A percentile compares a stretch with the other conserved stretches of the same genome.
Conservation (phyloP, 495 filamentous ascomycete species). For the Stereocaulon alpinum region DNA sequence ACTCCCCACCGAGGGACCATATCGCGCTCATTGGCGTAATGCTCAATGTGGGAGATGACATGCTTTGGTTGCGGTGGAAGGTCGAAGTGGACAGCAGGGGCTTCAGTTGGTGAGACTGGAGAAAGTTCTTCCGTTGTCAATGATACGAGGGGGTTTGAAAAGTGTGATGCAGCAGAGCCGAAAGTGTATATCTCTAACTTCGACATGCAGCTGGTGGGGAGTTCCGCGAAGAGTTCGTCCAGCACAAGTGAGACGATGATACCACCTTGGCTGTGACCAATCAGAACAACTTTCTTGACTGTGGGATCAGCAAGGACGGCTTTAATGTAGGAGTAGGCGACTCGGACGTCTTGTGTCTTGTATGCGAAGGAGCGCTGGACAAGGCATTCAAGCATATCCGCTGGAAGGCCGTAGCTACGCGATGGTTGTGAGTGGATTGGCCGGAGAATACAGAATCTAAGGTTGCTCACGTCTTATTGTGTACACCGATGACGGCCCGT, state of each 20-base stretch:
- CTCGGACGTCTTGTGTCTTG: constrained; percentile 57
- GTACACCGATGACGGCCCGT: constrained; percentile 65
- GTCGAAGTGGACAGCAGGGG: constrained; percentile 9
- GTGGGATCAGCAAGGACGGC: constrained; percentile 43
- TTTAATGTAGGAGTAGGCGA: constrained; percentile 45
- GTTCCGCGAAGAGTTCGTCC: constrained; percentile 70
- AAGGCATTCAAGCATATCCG: constrained; percentile 67
- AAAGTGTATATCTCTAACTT: constrained; percentile 70
- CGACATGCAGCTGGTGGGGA: constrained; percentile 34
- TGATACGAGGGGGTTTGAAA: constrained; percentile 55
- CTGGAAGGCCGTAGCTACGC: constrained; percentile 48
- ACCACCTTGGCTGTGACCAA: constrained; percentile 75
- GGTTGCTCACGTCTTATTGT: constrained; percentile 56
- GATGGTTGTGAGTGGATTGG: background rate
- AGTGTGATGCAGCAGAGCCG: constrained; percentile 76
- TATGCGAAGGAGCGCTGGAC: constrained; percentile 69
- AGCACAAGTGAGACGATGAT: constrained; percentile 65
- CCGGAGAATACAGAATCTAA: constrained; percentile 3
- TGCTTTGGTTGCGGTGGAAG: constrained; percentile 27
- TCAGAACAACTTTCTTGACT: constrained; percentile 62
- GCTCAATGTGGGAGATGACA: constrained; percentile 63
- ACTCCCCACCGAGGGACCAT: constrained; percentile 70
- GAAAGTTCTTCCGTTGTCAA: constrained; percentile 5
- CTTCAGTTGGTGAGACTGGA: constrained; percentile 10
- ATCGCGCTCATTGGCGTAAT: constrained; percentile 70